These are phyloP conservation scores for Corymbia calophylla DNA, from an alignment of 441 rosid genomes.

Conservation along the genomic window DNA sequence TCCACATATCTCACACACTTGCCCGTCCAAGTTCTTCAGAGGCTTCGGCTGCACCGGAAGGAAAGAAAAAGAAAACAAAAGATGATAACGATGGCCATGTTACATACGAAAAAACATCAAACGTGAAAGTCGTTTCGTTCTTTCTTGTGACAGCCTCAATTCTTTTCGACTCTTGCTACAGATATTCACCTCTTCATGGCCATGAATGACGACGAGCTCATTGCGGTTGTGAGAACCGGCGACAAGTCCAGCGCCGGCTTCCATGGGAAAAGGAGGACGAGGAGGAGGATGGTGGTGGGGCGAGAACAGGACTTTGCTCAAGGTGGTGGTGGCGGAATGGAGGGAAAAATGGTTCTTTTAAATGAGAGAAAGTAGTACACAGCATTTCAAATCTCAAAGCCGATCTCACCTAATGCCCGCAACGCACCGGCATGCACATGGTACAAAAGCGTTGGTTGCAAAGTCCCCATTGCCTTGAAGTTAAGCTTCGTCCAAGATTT, in stretches of 20 bases:
- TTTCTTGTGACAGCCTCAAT: background rate
- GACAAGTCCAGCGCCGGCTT: constrained; percentile 96
- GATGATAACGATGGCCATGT: background rate
- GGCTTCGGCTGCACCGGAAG: constrained; percentile 57
- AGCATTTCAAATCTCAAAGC: background rate
- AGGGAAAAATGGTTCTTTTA: constrained; percentile 12
- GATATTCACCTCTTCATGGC: constrained; percentile 78
- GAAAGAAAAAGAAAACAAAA: background rate
- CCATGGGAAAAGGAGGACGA: constrained; percentile 39
- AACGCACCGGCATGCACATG: background rate
- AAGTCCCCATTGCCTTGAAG: constrained; percentile 94
- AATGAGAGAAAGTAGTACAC: constrained; percentile 20
- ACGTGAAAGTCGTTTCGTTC: background rate
- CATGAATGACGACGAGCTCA: constrained; percentile 94
- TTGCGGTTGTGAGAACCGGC: constrained; percentile 99
- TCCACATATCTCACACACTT: constrained; percentile 93
- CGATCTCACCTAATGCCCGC: constrained; percentile 31
- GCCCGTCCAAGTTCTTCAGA: constrained; percentile 82
- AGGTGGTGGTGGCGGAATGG: background rate
- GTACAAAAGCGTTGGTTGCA: constrained; percentile 47
- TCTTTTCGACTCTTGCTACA: background rate
- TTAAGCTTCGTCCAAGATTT: constrained; percentile 49
- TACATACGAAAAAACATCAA: background rate
- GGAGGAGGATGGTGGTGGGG: background rate
- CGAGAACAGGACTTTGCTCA: background rate